Evolutionary conservation across 2,329 filamentous ascomycete species (phyloP).

Genomic region (Blastomyces percursus): DNA sequence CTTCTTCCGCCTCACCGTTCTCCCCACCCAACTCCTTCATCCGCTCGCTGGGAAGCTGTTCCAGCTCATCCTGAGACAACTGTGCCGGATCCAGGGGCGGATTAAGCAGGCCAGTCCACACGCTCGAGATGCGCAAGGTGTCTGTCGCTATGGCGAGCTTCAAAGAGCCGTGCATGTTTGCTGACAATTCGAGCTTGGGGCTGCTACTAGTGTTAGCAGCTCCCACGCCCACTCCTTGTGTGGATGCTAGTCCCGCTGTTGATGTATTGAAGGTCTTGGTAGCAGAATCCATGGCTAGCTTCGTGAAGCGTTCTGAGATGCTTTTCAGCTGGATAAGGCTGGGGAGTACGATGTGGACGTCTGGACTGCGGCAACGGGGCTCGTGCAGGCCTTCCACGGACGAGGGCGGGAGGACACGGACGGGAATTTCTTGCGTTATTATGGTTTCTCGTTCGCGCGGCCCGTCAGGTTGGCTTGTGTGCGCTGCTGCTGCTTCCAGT

Average conservation of each 20-base stretch:
- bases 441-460: slow-evolving; percentile 72
- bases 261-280: slow-evolving; percentile 13
- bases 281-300: slow-evolving; percentile 49
- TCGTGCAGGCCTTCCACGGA: slow-evolving; percentile 91
- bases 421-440: slow-evolving; percentile 92
- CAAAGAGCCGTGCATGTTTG: slow-evolving; percentile 88
- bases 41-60: slow-evolving; percentile 68
- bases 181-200: slow-evolving; percentile 71
- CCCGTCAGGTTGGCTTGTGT: slow-evolving; percentile 28
- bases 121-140: slow-evolving; percentile 69
- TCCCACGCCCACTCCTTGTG: slow-evolving; percentile 18
- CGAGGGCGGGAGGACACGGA: slow-evolving; percentile 72
- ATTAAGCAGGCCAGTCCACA: slow-evolving; percentile 78
- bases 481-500: slow-evolving; percentile 33
- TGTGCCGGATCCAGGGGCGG: slow-evolving; percentile 73
- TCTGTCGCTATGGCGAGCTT: slow-evolving; percentile 72
- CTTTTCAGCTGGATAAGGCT: slow-evolving; percentile 79
- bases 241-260: slow-evolving; percentile 47
- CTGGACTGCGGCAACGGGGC: slow-evolving; percentile 77
- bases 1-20: slow-evolving; percentile 59
- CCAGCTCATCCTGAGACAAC: slow-evolving; percentile 53
- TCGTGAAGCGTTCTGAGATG: slow-evolving; percentile 91
- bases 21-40: slow-evolving; percentile 52
- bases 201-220: slow-evolving; percentile 18
- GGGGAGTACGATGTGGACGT: slow-evolving; percentile 86